Percentiles rank a stretch among this genome's conserved stretches.
These are phyloP conservation scores for Cystobasidiaceae sp. DNA, from an alignment of 1,284 basidiomycete genomes.

Conservation along the genomic window DNA sequence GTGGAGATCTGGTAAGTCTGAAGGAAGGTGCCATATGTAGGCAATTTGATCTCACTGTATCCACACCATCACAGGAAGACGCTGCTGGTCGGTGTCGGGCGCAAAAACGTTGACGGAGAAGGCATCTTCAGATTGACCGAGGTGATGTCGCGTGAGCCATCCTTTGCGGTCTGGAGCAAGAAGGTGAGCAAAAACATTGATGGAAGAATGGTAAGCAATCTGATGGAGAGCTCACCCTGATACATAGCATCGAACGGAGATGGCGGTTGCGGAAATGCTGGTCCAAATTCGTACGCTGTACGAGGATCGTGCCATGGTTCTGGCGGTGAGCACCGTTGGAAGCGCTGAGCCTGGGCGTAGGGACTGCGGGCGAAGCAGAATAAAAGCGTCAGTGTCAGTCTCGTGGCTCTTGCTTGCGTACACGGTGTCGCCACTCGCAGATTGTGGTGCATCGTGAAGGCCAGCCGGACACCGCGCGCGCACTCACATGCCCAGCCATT, in stretches of 20 bases:
- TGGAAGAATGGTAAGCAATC: too few species aligned
- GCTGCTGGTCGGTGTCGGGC: slow-evolving; percentile 18
- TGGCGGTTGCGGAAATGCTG: background rate
- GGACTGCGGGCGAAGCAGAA: too few species aligned
- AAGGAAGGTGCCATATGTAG: background rate
- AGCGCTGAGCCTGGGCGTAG: background rate
- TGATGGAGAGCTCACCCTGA: background rate
- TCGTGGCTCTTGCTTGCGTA: background rate
- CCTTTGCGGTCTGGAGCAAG: background rate
- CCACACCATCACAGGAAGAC: slow-evolving; percentile 8
- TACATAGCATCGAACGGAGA: background rate
- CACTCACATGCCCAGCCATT: background rate
- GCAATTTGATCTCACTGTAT: background rate
- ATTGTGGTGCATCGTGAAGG: too few species aligned
- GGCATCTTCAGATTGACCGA: slow-evolving; percentile 11
- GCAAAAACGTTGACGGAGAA: slow-evolving; percentile 34
- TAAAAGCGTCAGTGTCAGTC: background rate
- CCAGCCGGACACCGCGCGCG: too few species aligned
- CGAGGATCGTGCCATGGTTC: background rate
- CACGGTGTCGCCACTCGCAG: background rate
- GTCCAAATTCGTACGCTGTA: background rate
- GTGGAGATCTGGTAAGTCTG: slow-evolving; percentile 25
- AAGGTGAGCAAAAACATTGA: too few species aligned
- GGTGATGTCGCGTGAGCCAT: background rate
- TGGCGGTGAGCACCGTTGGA: background rate